A percentile compares a stretch with the other conserved stretches of the same genome.
Conservation (phyloP, 495 filamentous ascomycete genomes). For the Aspergillus conjunctus region DNA sequence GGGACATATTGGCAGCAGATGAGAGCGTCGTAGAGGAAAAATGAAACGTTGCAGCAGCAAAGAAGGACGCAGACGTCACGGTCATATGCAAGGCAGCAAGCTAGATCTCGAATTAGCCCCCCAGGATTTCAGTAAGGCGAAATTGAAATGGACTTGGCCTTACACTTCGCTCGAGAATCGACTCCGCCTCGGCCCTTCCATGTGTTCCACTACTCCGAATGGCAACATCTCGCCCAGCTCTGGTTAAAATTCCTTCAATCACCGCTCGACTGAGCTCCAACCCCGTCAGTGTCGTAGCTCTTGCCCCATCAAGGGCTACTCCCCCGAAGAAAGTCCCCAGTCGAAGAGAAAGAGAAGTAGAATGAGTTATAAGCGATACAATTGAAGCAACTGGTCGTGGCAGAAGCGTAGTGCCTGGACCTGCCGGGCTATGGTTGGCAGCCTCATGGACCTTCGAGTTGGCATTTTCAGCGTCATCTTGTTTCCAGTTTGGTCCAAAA, state of each 20-base stretch:
- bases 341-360: conserved; percentile 69
- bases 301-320: conserved; percentile 64
- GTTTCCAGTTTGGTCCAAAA: conserved; percentile 19
- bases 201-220: conserved; percentile 55
- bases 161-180: conserved; percentile 62
- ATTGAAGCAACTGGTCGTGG: conserved; percentile 66
- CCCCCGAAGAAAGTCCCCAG: conserved; percentile 68
- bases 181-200: conserved; percentile 62
- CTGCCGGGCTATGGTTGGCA: conserved; percentile 34
- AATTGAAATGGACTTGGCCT: conserved; percentile 12
- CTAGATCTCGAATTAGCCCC: conserved; percentile 29
- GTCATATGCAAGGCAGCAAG: conserved; percentile 63
- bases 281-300: conserved; percentile 68
- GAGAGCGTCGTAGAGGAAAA: conserved; percentile 64
- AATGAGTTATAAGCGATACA: conserved; percentile 70
- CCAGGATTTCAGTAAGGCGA: background rate
- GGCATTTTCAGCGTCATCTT: conserved; percentile 19
- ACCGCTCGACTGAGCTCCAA: conserved; percentile 68
- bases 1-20: conserved; percentile 62
- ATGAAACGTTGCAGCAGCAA: conserved; percentile 73
- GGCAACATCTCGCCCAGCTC: conserved; percentile 70
- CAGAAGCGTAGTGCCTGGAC: conserved; percentile 61
- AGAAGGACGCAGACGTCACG: conserved; percentile 63
- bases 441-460: conserved; percentile 13
- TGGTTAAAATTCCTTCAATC: conserved; percentile 65